These are phyloP conservation scores for Candida smagusa DNA, from an alignment of 1,139 yeast genomes.

Conservation along the genomic window DNA sequence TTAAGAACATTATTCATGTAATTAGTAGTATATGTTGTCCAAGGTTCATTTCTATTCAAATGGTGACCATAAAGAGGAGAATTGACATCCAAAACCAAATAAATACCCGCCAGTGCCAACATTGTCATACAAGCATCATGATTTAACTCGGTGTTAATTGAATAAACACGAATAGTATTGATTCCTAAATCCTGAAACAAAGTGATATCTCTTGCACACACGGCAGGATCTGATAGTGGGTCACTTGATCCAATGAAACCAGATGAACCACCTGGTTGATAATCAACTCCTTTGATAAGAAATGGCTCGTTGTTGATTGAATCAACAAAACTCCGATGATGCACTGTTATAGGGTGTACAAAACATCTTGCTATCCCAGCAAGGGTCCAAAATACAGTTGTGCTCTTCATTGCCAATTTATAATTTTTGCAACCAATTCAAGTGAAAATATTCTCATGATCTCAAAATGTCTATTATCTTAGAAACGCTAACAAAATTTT, in stretches of 20 bases:
- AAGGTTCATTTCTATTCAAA: constrained; percentile 83
- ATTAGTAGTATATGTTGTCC: constrained; percentile 68
- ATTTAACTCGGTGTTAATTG: constrained; percentile 76
- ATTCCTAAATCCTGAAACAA: constrained; percentile 75
- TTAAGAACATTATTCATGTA: constrained; percentile 77
- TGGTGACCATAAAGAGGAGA: constrained; percentile 79
- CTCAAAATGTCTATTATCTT: too few species aligned
- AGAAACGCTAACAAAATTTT: too few species aligned
- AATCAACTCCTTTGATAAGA: constrained; percentile 74
- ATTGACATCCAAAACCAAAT: constrained; percentile 85
- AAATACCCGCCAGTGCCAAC: constrained; percentile 88
- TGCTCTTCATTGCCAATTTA: too few species aligned
- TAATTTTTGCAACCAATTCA: too few species aligned
- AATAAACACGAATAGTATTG: constrained; percentile 82
- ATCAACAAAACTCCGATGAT: constrained; percentile 72
- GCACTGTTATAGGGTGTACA: constrained; percentile 48
- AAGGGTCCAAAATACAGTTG: too few species aligned
- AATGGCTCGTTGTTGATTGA: constrained; percentile 77
- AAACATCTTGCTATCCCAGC: too few species aligned
- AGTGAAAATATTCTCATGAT: too few species aligned
- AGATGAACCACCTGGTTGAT: constrained; percentile 89
- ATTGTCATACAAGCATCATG: constrained; percentile 92
- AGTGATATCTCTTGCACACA: constrained; percentile 72
- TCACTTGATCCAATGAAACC: constrained; percentile 53
- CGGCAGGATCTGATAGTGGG: constrained; percentile 67